Percentiles rank a stretch among this genome's conserved stretches.
Conservation (phyloP, 352 stramenopile species). For the Phytophthora brassicae region DNA sequence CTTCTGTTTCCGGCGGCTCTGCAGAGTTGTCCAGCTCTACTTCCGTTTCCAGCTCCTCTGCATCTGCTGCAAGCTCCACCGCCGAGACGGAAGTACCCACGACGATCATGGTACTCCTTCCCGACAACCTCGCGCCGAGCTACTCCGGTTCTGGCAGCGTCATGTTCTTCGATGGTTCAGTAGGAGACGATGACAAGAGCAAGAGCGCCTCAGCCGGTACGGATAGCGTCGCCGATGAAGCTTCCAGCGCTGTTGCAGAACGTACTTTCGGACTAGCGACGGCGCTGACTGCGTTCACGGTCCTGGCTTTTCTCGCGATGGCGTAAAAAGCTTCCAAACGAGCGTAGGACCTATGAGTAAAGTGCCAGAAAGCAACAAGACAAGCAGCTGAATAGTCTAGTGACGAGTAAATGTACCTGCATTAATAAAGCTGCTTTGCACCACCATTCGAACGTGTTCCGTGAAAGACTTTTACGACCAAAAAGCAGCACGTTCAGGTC, state of each 20-base stretch:
- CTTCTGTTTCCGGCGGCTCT: constrained; percentile 8
- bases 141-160: constrained; percentile 48
- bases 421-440: constrained; percentile 22
- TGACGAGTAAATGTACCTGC: constrained; percentile 21
- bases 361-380: background rate
- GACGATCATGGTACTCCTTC: constrained; percentile 64
- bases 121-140: constrained; percentile 45
- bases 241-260: constrained; percentile 13
- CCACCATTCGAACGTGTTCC: no score
- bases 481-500: no score
- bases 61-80: constrained; percentile 20
- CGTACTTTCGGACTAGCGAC: constrained; percentile 14
- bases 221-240: constrained; percentile 15
- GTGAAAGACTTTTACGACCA: no score
- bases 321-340: constrained; percentile 14
- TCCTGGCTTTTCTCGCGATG: constrained; percentile 17
- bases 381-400: constrained; percentile 15
- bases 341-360: constrained; percentile 1
- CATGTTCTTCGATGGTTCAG: constrained; percentile 41
- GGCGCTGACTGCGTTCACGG: constrained; percentile 19
- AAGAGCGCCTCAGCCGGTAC: constrained; percentile 20
- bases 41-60: constrained; percentile 8
- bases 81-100: constrained; percentile 36
- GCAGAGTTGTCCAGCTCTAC: constrained; percentile 15
- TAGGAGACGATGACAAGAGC: constrained; percentile 21